Evolutionary conservation across 495 filamentous ascomycete genomes (phyloP), one percentile per base, ranked within the genome.

Genomic region (Aspergillus cavernicola): DNA sequence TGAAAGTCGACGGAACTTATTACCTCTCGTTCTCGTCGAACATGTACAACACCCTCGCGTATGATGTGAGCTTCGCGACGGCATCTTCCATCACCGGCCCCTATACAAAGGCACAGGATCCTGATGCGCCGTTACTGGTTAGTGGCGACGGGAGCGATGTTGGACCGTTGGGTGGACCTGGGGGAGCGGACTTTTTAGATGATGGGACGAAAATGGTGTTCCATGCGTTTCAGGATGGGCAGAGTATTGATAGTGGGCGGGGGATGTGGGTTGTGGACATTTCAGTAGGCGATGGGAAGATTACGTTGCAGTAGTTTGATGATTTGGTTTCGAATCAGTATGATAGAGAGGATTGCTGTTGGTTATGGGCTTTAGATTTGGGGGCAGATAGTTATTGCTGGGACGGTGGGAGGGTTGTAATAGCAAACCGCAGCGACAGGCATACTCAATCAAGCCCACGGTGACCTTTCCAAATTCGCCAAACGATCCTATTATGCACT

Each of bases 11-110:
- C 24, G 71, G 72, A 36, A 73, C 66, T 16, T 86, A 81, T 62
- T 73, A 80, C 50, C 66, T 88, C 4, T 85, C 85, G 50, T 88
- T 81, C 63, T 83, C 80, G 43, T 77, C 75, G 4, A 77, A 83
- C 50, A 82, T 77, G 62, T 85, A 70, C 58, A 75, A 69, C 0
- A 75, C 72, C 37, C 62, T 67, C 5, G 53, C 66, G 38, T 86
- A 85, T 57, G 76, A 81, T 42, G 68, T 81, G 24, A 76, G 76
- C 44, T 85, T 78, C 59, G 80, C 80, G 7, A 77, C 72, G 38
- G 66, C 74, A 6, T 55, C 50, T 28, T 68, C 58, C 8, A 66
- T 84, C 13, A 59, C 62, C 8, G 81, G 81, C 3, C 74, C 72
- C 13, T 85, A 78, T 58, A 64, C 50, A 12, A 75, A 75, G 63